phyloP scores from a whole-genome alignment of 129 eudicot species.

The Tagetes erecta region DNA sequence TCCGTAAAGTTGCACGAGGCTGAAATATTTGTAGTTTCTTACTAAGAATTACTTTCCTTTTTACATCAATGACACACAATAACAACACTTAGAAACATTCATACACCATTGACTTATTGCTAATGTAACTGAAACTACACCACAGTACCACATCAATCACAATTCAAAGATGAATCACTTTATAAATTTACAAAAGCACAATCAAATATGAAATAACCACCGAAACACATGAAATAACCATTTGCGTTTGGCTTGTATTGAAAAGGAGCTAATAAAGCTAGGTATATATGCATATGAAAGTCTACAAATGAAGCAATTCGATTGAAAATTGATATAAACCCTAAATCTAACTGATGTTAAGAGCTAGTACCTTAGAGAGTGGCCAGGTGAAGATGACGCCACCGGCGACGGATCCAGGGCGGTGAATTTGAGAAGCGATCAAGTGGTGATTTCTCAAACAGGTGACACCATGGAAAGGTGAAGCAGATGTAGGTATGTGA shows the following conservation, averaged over 20 bases:
- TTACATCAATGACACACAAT: neutral
- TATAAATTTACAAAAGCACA: neutral
- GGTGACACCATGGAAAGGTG: constrained; percentile 38
- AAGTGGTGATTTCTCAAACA: constrained; percentile 41
- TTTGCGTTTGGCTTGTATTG: too few relatives aligned
- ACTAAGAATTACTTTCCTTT: constrained; percentile 7
- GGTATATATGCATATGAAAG: neutral
- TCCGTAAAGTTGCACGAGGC: constrained; percentile 41
- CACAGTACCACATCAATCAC: constrained; percentile 4
- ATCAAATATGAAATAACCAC: constrained; percentile 3
- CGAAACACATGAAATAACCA: neutral
- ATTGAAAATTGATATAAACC: neutral
- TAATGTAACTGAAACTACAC: neutral
- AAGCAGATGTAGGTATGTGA: constrained; percentile 51
- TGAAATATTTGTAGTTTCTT: constrained; percentile 7
- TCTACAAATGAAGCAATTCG: neutral
- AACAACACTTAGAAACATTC: neutral
- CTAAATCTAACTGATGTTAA: neutral
- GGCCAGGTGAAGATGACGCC: constrained; percentile 59
- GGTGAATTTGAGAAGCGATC: constrained; percentile 50
- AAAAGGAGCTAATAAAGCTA: neutral
- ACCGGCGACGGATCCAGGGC: constrained; percentile 45
- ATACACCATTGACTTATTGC: neutral
- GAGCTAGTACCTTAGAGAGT: constrained; percentile 37
- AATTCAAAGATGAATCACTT: neutral